Evolutionary conservation across 2,329 filamentous ascomycete genomes (phyloP).

Genomic region (Colletotrichum eremochloae): DNA sequence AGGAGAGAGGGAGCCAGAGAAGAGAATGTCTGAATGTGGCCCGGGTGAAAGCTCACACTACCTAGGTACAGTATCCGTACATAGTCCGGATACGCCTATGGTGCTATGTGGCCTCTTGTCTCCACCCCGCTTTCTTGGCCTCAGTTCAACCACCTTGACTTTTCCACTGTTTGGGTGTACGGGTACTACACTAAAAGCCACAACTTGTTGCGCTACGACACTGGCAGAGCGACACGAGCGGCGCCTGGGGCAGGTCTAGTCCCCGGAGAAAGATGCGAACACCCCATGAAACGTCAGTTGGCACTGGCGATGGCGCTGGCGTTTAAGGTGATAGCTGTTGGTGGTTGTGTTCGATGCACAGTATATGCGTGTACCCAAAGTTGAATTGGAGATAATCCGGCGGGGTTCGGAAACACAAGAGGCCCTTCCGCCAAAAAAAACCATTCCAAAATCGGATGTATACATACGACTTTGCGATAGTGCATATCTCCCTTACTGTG

Average conservation of each 20-base stretch:
- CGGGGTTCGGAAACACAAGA: not conserved
- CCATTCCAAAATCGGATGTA: not conserved
- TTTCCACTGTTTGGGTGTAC: not conserved
- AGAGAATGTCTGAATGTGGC: not conserved
- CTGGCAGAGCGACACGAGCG: constrained; percentile 39
- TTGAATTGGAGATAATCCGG: not conserved
- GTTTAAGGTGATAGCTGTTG: too few relatives aligned
- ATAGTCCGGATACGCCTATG: too few relatives aligned
- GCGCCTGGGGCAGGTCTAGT: constrained; percentile 18
- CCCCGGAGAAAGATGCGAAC: not conserved
- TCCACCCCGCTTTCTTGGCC: not conserved
- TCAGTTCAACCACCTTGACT: constrained; percentile 7
- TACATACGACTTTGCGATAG: too few relatives aligned
- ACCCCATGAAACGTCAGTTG: not conserved
- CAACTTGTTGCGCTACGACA: constrained; percentile 19
- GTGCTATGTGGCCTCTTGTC: not conserved
- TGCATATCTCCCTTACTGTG: not conserved
- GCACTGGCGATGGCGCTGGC: not conserved
- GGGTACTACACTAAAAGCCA: not conserved
- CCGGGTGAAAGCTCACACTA: too few relatives aligned
- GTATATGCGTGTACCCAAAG: not conserved
- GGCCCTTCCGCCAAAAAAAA: not conserved
- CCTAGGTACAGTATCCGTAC: too few relatives aligned
- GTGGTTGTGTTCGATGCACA: too few relatives aligned
- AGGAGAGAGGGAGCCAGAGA: not conserved